A percentile compares a stretch with the other conserved stretches of the same genome.
These are phyloP conservation scores for Russula earlei DNA, from an alignment of 768 basidiomycete genomes.

Conservation along the genomic window DNA sequence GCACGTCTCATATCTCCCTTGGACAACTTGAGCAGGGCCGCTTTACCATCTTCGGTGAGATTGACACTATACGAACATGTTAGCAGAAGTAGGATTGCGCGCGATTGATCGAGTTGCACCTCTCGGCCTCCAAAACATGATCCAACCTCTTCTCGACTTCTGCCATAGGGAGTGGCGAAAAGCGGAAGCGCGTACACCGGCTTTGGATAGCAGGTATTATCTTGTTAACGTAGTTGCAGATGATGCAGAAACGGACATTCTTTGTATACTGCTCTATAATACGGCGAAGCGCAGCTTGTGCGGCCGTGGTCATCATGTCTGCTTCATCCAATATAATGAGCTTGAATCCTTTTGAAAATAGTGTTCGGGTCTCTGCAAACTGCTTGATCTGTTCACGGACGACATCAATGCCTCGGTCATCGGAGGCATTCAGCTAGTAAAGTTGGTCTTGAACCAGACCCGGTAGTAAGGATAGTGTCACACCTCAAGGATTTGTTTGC, in stretches of 20 bases:
- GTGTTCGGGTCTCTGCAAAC: constrained; percentile 90
- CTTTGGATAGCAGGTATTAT: constrained; percentile 98
- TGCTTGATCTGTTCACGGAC: constrained; percentile 99
- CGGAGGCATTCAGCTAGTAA: constrained; percentile 85
- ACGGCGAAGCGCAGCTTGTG: constrained; percentile 91
- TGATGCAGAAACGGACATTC: constrained; percentile 98
- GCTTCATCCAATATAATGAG: constrained; percentile 98
- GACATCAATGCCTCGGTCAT: constrained; percentile 97
- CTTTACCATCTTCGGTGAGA: constrained; percentile 75
- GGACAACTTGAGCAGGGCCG: constrained; percentile 86
- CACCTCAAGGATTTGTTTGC: constrained; percentile 92
- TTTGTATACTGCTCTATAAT: constrained; percentile 98
- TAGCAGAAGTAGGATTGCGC: not conserved
- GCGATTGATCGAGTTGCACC: constrained; percentile 39
- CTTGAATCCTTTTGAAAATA: constrained; percentile 90
- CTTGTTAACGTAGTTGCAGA: constrained; percentile 99
- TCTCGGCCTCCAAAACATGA: constrained; percentile 73
- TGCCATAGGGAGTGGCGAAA: constrained; percentile 78
- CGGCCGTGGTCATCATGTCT: constrained; percentile 99
- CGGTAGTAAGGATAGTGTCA: constrained; percentile 13
- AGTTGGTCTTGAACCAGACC: constrained; percentile 1
- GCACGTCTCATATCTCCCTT: constrained; percentile 97
- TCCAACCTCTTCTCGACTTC: constrained; percentile 82
- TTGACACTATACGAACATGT: constrained; percentile 51
- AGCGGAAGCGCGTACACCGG: constrained; percentile 94